A percentile compares a stretch with the other conserved stretches of the same genome.
Conservation (phyloP, 768 basidiomycete species). For the Mycena albidolilacea region DNA sequence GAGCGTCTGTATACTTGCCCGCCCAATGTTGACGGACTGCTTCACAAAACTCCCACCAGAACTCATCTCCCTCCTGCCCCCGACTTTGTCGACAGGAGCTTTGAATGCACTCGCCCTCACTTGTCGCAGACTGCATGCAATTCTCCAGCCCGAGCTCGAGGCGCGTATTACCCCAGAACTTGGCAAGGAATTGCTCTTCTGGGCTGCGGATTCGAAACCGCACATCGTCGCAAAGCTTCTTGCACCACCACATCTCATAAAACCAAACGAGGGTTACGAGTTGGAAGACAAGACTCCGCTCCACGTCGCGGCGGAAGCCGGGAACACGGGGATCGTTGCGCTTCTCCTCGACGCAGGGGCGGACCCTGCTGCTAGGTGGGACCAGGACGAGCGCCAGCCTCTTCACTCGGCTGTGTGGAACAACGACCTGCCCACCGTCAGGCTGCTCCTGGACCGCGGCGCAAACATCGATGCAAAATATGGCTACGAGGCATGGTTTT, state of each 20-base stretch:
- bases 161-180: not conserved
- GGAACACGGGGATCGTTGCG: not conserved
- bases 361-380: too few species aligned
- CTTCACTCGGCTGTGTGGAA: too few species aligned
- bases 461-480: too few species aligned
- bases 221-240: not conserved
- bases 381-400: too few species aligned
- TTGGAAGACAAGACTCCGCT: not conserved
- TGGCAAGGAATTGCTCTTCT: not conserved
- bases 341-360: not conserved
- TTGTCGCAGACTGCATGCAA: not conserved
- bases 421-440: too few species aligned
- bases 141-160: slow-evolving; percentile 3
- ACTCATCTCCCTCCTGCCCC: not conserved
- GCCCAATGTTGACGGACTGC: not conserved
- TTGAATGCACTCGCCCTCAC: not conserved
- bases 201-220: not conserved
- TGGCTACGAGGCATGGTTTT: too few species aligned
- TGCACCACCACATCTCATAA: not conserved
- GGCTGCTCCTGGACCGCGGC: too few species aligned
- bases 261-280: not conserved
- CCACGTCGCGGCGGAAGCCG: not conserved
- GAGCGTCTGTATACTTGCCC: not conserved
- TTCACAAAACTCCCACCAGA: not conserved
- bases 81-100: not conserved